These are phyloP conservation scores for Spirogloea muscicola DNA, from an alignment of 139 green algal species.

Conservation along the genomic window DNA sequence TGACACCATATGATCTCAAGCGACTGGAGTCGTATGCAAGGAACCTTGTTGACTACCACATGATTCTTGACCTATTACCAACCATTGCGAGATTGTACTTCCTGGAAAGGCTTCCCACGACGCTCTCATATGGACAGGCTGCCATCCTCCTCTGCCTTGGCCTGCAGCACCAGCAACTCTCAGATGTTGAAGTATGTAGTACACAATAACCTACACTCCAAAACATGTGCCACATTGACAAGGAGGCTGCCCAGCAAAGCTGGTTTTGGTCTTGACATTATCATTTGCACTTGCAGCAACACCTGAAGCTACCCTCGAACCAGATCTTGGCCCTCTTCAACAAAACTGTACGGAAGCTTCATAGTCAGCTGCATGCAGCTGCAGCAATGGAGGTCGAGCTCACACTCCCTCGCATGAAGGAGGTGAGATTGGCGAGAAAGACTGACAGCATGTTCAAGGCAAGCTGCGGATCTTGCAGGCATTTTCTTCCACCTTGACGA, in stretches of 20 bases:
- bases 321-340: constrained; percentile 93
- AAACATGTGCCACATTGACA: too few relatives aligned
- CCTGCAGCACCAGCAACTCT: constrained; percentile 69
- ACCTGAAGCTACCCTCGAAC: constrained; percentile 71
- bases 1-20: constrained; percentile 76
- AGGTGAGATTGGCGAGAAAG: too few relatives aligned
- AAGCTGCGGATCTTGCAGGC: neutral
- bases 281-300: too few relatives aligned
- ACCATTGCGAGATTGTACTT: constrained; percentile 78
- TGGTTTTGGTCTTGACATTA: too few relatives aligned
- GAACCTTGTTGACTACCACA: constrained; percentile 93
- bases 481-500: neutral
- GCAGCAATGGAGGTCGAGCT: constrained; percentile 51
- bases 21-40: constrained; percentile 85
- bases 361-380: constrained; percentile 66
- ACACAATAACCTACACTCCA: too few relatives aligned
- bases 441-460: too few relatives aligned
- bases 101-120: constrained; percentile 64
- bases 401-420: constrained; percentile 2
- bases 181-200: too few relatives aligned
- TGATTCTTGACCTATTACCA: constrained; percentile 62
- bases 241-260: too few relatives aligned
- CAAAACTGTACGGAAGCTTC: constrained; percentile 85
- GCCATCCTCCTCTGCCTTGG: constrained; percentile 75
- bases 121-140: constrained; percentile 76